Percentiles rank a stretch among this genome's conserved stretches.
Conservation (phyloP, 2,329 filamentous ascomycete genomes). For the Paracoccidioides lutzii region DNA sequence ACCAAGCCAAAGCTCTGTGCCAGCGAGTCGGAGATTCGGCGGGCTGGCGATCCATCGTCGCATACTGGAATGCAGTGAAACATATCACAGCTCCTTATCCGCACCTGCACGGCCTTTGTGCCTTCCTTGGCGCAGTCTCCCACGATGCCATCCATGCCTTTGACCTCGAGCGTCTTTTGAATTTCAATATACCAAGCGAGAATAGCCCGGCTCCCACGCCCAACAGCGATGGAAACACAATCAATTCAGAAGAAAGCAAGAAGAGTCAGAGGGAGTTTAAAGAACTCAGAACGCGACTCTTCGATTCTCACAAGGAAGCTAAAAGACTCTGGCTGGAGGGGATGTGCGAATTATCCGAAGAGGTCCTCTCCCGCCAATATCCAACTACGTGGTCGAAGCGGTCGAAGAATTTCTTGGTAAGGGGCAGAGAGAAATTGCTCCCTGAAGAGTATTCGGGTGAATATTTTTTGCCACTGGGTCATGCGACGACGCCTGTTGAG, state of each 20-base stretch:
- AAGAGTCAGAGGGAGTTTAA: slow-evolving; percentile 26
- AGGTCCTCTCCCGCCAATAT: slow-evolving; percentile 29
- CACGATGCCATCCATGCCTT: slow-evolving; percentile 34
- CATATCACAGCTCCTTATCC: slow-evolving; percentile 27
- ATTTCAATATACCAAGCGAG: slow-evolving; percentile 28
- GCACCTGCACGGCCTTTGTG: slow-evolving; percentile 32
- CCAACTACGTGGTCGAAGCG: slow-evolving; percentile 33
- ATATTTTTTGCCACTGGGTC: slow-evolving; percentile 33
- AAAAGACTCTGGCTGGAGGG: slow-evolving; percentile 34
- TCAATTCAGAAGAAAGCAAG: slow-evolving; percentile 25
- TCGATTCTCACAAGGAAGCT: slow-evolving; percentile 30
- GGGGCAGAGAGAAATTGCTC: slow-evolving; percentile 24
- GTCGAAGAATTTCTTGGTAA: slow-evolving; percentile 25
- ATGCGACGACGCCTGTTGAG: slow-evolving; percentile 31
- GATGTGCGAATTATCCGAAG: slow-evolving; percentile 27
- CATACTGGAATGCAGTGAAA: slow-evolving; percentile 35
- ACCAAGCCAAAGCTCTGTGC: slow-evolving; percentile 25
- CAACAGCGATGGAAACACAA: slow-evolving; percentile 31
- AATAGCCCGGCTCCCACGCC: slow-evolving; percentile 29
- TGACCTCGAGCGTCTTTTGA: slow-evolving; percentile 33
- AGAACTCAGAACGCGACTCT: slow-evolving; percentile 29
- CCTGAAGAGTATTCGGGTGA: slow-evolving; percentile 25
- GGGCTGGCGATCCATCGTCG: slow-evolving; percentile 36
- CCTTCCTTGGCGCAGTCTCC: slow-evolving; percentile 35
- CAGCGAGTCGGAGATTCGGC: slow-evolving; percentile 28